Percentiles rank a stretch among this genome's conserved stretches.
phyloP scores from a whole-genome alignment of 345 rosid genomes.

The Chamaenerion angustifolium region DNA sequence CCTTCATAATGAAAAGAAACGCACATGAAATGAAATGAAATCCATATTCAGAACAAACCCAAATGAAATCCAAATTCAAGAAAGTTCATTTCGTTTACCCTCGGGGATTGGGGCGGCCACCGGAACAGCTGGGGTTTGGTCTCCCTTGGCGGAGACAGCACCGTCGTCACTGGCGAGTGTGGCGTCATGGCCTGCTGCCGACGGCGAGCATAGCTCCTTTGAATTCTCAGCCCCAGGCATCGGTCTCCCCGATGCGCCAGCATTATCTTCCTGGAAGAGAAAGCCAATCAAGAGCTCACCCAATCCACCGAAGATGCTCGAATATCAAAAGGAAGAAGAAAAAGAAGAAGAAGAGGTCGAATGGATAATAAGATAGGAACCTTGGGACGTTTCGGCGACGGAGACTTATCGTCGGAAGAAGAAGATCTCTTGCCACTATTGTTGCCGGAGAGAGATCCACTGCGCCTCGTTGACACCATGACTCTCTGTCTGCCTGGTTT shows the following conservation, averaged over 20 bases:
- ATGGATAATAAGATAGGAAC: slow-evolving; percentile 13
- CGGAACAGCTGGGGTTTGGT: slow-evolving; percentile 30
- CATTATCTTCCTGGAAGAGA: slow-evolving; percentile 41
- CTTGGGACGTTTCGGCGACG: slow-evolving; percentile 72
- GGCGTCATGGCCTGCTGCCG: slow-evolving; percentile 30
- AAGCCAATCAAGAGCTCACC: slow-evolving; percentile 9
- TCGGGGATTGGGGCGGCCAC: slow-evolving; percentile 45
- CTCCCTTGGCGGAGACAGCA: slow-evolving; percentile 31
- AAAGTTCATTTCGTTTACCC: slow-evolving; percentile 25
- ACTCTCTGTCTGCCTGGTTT: slow-evolving; percentile 34
- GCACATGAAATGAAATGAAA: not conserved
- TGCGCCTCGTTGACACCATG: slow-evolving; percentile 83
- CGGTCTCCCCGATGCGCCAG: slow-evolving; percentile 32
- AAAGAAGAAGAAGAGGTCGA: not conserved
- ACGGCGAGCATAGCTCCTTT: slow-evolving; percentile 40
- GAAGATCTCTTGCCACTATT: slow-evolving; percentile 49
- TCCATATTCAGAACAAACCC: no score
- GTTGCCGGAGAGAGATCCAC: slow-evolving; percentile 69
- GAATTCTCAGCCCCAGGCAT: slow-evolving; percentile 35
- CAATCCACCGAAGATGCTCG: not conserved
- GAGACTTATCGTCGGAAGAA: slow-evolving; percentile 45
- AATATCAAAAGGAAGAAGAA: not conserved
- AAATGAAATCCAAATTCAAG: slow-evolving; percentile 5
- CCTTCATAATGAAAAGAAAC: slow-evolving; percentile 19
- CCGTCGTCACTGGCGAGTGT: slow-evolving; percentile 28